phyloP scores from a whole-genome alignment of 805 yeast genomes.

The Sugiyamaella chiloensis region DNA sequence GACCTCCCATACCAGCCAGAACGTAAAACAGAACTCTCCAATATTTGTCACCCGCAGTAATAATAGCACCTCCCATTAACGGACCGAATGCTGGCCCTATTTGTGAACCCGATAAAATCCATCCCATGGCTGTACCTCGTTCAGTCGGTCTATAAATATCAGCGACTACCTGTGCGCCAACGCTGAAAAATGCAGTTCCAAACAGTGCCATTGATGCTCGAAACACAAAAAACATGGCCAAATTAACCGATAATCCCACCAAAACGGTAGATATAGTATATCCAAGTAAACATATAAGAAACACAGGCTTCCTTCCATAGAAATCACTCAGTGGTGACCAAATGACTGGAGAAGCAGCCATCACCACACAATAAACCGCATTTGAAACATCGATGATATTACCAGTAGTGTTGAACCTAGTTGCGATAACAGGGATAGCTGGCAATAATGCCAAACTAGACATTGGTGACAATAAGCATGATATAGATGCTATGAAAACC shows the following conservation, averaged over 20 bases:
- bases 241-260: slow-evolving; percentile 48
- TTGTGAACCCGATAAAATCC: slow-evolving; percentile 49
- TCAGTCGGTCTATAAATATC: slow-evolving; percentile 50
- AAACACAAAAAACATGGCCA: slow-evolving; percentile 54
- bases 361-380: slow-evolving; percentile 48
- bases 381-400: slow-evolving; percentile 47
- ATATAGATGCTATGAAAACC: slow-evolving; percentile 9
- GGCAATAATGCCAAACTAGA: slow-evolving; percentile 40
- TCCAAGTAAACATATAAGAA: slow-evolving; percentile 41
- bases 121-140: slow-evolving; percentile 51
- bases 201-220: slow-evolving; percentile 49
- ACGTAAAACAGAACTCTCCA: slow-evolving; percentile 57
- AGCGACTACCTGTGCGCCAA: slow-evolving; percentile 51
- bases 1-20: slow-evolving; percentile 43
- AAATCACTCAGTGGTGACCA: slow-evolving; percentile 50
- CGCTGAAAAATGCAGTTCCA: slow-evolving; percentile 54
- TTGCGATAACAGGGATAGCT: slow-evolving; percentile 50
- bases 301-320: slow-evolving; percentile 48
- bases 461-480: slow-evolving; percentile 15
- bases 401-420: slow-evolving; percentile 44
- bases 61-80: slow-evolving; percentile 50
- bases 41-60: slow-evolving; percentile 39
- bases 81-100: slow-evolving; percentile 55
- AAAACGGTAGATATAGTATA: slow-evolving; percentile 32
- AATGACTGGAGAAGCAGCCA: slow-evolving; percentile 53